These are phyloP conservation scores for Phytophthora pinifolia DNA, from an alignment of 352 stramenopile genomes.

Conservation along the genomic window DNA sequence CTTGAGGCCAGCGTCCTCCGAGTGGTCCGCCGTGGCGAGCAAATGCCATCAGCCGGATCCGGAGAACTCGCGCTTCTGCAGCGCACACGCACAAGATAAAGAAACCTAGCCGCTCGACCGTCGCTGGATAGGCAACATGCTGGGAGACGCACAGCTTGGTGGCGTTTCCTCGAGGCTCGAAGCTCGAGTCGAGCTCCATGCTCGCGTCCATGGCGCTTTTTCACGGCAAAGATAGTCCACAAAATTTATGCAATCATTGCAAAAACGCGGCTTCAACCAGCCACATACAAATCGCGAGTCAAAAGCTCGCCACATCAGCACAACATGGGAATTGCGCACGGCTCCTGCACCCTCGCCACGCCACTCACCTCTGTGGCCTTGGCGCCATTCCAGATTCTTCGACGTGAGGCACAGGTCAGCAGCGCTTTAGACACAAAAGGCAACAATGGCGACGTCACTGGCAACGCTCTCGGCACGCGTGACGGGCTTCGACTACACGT, in stretches of 20 bases:
- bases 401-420: constrained; percentile 7
- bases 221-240: constrained; percentile 27
- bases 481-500: constrained; percentile 41
- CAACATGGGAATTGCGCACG: constrained; percentile 1
- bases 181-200: not conserved
- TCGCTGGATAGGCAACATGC: too few species aligned
- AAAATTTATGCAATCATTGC: constrained; percentile 22
- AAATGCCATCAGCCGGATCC: too few species aligned
- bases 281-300: not conserved
- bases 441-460: constrained; percentile 22
- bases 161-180: too few species aligned
- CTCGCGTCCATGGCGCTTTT: not conserved
- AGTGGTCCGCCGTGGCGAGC: too few species aligned
- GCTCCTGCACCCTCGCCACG: not conserved
- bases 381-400: constrained; percentile 36
- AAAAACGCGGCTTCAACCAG: constrained; percentile 1
- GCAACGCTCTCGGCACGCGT: constrained; percentile 41
- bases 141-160: too few species aligned
- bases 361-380: constrained; percentile 5
- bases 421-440: not conserved
- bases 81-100: too few species aligned
- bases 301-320: constrained; percentile 11
- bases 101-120: too few species aligned
- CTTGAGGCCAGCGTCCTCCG: too few species aligned
- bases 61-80: too few species aligned